Evolutionary conservation across 257 asterid genomes (phyloP).

Genomic region (Plantago major): DNA sequence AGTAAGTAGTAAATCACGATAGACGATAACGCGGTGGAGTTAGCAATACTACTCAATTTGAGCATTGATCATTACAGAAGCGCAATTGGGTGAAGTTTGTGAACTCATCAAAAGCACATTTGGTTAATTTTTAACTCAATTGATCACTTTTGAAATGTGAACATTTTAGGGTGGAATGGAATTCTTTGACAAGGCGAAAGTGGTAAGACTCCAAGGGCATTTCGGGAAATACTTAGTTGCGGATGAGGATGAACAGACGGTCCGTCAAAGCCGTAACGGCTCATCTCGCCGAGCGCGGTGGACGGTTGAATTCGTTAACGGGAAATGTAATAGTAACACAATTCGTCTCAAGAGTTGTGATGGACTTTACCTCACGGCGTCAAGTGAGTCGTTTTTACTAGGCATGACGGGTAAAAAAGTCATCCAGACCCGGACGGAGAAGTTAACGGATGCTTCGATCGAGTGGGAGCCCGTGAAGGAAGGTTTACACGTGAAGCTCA

Average conservation of each 20-base stretch:
- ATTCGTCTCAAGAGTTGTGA: constrained; percentile 68
- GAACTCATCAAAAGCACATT: too few relatives aligned
- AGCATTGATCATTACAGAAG: too few relatives aligned
- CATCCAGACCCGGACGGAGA: constrained; percentile 35
- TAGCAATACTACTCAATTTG: too few relatives aligned
- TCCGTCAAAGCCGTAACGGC: constrained; percentile 65
- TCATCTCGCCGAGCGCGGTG: constrained; percentile 53
- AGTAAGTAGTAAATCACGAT: too few relatives aligned
- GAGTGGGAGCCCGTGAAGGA: constrained; percentile 80
- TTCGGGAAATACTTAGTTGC: constrained; percentile 61
- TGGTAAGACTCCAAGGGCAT: constrained; percentile 57
- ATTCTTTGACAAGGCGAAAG: constrained; percentile 48
- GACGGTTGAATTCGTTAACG: constrained; percentile 60
- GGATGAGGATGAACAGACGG: constrained; percentile 48
- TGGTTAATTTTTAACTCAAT: background rate
- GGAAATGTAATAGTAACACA: constrained; percentile 20
- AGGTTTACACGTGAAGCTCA: constrained; percentile 52
- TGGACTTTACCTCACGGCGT: constrained; percentile 67
- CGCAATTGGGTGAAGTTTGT: too few relatives aligned
- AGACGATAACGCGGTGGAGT: too few relatives aligned
- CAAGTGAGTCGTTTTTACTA: constrained; percentile 50
- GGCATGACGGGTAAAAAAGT: constrained; percentile 81
- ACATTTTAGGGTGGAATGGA: constrained; percentile 44
- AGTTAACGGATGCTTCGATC: constrained; percentile 20
- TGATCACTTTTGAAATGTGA: background rate